A percentile compares a stretch with the other conserved stretches of the same genome.
phyloP scores from a whole-genome alignment of 2,329 filamentous ascomycete genomes.

The Colletotrichum sp. region DNA sequence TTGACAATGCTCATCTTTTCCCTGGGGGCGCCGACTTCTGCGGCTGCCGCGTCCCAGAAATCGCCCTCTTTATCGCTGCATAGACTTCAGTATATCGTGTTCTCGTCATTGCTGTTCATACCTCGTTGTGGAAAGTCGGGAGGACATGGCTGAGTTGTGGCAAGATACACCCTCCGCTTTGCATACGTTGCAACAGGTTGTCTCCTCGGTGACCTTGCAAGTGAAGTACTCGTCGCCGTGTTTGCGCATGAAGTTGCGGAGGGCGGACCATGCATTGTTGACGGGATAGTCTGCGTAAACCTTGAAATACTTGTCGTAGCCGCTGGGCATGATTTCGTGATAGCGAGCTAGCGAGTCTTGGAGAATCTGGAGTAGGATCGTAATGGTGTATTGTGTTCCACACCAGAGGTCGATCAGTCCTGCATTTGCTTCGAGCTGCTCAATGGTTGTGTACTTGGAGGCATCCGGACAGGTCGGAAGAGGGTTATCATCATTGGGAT shows the following conservation, averaged over 20 bases:
- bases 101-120: neutral
- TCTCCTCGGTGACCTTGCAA: neutral
- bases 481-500: neutral
- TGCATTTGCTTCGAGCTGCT: neutral
- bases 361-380: neutral
- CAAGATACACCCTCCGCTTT: neutral
- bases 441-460: neutral
- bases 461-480: neutral
- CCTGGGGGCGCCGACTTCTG: neutral
- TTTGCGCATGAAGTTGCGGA: neutral
- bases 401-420: neutral
- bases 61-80: neutral
- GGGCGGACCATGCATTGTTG: neutral
- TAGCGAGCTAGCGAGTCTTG: neutral
- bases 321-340: neutral
- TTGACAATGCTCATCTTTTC: neutral
- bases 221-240: neutral
- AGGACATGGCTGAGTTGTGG: neutral
- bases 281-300: neutral
- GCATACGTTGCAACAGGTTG: neutral
- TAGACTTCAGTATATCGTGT: neutral
- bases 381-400: neutral
- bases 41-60: neutral
- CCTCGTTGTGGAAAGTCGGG: accelerated
- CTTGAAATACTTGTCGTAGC: neutral